Percentiles rank a stretch among this genome's conserved stretches.
phyloP scores from a whole-genome alignment of 2,329 filamentous ascomycete species.

The Volutella citrinella region DNA sequence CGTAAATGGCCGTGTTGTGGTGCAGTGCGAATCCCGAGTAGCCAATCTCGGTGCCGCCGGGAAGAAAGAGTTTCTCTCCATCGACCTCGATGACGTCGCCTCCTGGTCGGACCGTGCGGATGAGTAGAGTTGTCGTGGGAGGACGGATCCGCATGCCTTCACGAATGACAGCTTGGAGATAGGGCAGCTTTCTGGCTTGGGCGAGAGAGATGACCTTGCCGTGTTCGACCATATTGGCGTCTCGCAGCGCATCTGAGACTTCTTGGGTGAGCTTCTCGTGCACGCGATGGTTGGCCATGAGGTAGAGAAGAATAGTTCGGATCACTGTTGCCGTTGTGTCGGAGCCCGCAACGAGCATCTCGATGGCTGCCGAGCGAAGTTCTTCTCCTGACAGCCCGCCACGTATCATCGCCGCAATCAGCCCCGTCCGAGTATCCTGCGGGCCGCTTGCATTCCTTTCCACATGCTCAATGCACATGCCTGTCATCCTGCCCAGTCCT shows the following conservation, averaged over 20 bases:
- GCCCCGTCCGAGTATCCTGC: constrained; percentile 31
- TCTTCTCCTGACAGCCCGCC: constrained; percentile 34
- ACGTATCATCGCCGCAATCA: constrained; percentile 41
- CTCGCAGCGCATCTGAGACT: constrained; percentile 44
- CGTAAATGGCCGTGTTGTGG: constrained; percentile 29
- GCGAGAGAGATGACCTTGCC: constrained; percentile 25
- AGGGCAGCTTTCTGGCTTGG: constrained; percentile 39
- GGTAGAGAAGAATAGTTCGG: constrained; percentile 47
- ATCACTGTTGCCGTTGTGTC: constrained; percentile 37
- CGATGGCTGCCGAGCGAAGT: constrained; percentile 29
- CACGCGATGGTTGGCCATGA: constrained; percentile 47
- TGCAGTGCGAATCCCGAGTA: constrained; percentile 31
- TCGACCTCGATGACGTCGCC: constrained; percentile 30
- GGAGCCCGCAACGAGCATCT: constrained; percentile 35
- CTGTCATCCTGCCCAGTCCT: constrained; percentile 35
- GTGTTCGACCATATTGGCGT: no score
- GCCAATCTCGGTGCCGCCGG: constrained; percentile 28
- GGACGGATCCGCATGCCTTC: constrained; percentile 47
- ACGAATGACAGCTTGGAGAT: constrained; percentile 48
- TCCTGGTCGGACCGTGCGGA: constrained; percentile 27
- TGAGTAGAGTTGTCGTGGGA: constrained; percentile 36
- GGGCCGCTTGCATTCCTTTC: constrained; percentile 23
- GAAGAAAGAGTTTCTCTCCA: constrained; percentile 37
- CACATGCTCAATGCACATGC: constrained; percentile 24
- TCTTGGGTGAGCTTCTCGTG: constrained; percentile 47